Percentiles rank a stretch among this genome's conserved stretches.
Evolutionary conservation across 2,329 filamentous ascomycete species (phyloP).

Genomic region (Knufia petricola): DNA sequence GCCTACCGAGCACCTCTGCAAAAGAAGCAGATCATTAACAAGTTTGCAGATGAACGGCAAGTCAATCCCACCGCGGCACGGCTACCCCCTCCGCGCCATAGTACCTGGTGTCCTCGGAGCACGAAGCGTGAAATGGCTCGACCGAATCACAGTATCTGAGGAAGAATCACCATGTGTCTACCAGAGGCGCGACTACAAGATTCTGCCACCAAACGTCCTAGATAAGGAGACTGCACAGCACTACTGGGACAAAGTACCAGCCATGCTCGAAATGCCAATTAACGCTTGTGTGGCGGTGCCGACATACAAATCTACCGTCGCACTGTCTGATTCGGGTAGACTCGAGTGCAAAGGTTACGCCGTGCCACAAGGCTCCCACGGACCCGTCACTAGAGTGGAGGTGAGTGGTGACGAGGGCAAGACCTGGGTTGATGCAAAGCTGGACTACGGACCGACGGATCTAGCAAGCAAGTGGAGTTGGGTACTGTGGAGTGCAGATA

Average conservation of each 20-base stretch:
- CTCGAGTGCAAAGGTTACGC: conserved; percentile 48
- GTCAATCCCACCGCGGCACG: conserved; percentile 40
- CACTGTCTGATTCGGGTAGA: conserved; percentile 28
- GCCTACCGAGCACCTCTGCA: too few relatives aligned
- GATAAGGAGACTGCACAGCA: conserved; percentile 41
- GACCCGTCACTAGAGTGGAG: conserved; percentile 46
- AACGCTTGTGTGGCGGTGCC: conserved; percentile 47
- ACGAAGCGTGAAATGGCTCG: conserved; percentile 48
- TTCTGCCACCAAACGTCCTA: conserved; percentile 44
- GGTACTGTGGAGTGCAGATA: conserved; percentile 43
- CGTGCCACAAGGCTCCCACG: conserved; percentile 43
- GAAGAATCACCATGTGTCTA: conserved; percentile 47
- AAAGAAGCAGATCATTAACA: too few relatives aligned
- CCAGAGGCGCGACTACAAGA: conserved; percentile 51
- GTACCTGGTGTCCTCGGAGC: conserved; percentile 46
- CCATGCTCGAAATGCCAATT: conserved; percentile 47
- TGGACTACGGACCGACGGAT: conserved; percentile 23
- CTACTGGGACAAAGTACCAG: conserved; percentile 43
- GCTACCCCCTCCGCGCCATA: conserved; percentile 44
- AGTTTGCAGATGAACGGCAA: conserved; percentile 40
- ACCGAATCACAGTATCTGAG: conserved; percentile 42
- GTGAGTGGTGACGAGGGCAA: conserved; percentile 42
- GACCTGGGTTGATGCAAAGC: conserved; percentile 42
- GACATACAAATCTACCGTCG: conserved; percentile 35
- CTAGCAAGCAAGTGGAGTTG: conserved; percentile 43